phyloP scores from a whole-genome alignment of 2,329 filamentous ascomycete genomes.

The Aspergillus vadensis region DNA sequence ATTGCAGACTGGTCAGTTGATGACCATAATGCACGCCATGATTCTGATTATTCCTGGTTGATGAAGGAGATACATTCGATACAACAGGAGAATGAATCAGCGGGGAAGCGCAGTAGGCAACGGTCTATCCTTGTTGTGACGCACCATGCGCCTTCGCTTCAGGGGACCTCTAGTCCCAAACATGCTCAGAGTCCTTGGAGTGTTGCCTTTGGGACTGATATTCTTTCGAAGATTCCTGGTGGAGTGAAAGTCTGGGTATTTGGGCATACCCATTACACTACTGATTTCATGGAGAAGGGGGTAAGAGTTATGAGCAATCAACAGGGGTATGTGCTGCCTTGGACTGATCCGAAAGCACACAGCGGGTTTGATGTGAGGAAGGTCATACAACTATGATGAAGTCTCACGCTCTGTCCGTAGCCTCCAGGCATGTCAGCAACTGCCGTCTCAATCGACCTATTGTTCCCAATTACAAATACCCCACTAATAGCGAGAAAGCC shows the following conservation, averaged over 20 bases:
- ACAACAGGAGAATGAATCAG: conserved; percentile 12
- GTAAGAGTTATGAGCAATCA: conserved; percentile 49
- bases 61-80: conserved; percentile 36
- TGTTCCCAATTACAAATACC: too few species aligned
- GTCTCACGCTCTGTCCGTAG: background rate
- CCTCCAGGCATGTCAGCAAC: background rate
- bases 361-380: background rate
- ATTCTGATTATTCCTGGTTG: conserved; percentile 56
- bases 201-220: conserved; percentile 57
- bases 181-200: conserved; percentile 51
- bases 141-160: conserved; percentile 59
- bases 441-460: too few species aligned
- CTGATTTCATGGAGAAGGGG: conserved; percentile 40
- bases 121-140: conserved; percentile 54
- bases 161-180: conserved; percentile 53
- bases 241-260: conserved; percentile 48
- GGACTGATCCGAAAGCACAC: conserved; percentile 3
- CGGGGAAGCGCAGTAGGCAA: background rate
- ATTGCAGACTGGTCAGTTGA: conserved; percentile 57
- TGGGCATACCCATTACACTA: conserved; percentile 50
- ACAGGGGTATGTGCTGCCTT: conserved; percentile 42
- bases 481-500: too few species aligned
- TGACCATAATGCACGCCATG: conserved; percentile 53
- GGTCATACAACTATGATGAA: background rate
- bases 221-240: conserved; percentile 33